A percentile compares a stretch with the other conserved stretches of the same genome.
Conservation (phyloP, 805 yeast species). For the Wickerhamomyces subpelliculosus region DNA sequence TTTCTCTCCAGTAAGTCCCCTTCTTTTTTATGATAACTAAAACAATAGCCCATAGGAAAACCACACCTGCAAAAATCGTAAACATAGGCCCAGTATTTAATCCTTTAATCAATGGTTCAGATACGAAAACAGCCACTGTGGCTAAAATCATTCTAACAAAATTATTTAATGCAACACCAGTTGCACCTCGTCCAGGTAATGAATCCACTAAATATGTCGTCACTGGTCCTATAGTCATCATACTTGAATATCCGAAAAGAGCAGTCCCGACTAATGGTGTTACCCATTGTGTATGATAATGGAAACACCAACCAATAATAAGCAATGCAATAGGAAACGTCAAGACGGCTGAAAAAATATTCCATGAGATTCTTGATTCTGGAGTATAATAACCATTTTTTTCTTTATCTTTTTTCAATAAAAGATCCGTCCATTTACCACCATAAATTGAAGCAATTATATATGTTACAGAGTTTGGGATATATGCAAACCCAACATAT, state of each 20-base stretch:
- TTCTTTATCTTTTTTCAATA: conserved; percentile 44
- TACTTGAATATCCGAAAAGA: conserved; percentile 72
- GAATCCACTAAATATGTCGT: conserved; percentile 79
- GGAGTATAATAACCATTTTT: conserved; percentile 66
- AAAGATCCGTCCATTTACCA: conserved; percentile 70
- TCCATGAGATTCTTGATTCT: conserved; percentile 73
- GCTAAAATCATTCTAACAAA: conserved; percentile 68
- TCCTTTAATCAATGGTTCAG: conserved; percentile 62
- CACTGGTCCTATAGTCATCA: conserved; percentile 78
- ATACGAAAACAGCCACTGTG: conserved; percentile 66
- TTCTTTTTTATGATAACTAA: conserved; percentile 42
- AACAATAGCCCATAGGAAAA: conserved; percentile 34
- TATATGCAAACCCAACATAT: conserved; percentile 66
- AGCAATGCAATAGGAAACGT: conserved; percentile 59
- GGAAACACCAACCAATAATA: conserved; percentile 79
- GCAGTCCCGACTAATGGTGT: conserved; percentile 79
- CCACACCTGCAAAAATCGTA: conserved; percentile 57
- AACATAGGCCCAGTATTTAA: conserved; percentile 68
- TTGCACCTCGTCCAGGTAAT: conserved; percentile 82
- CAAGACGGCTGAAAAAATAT: conserved; percentile 58
- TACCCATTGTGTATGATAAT: conserved; percentile 63
- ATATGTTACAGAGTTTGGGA: conserved; percentile 79
- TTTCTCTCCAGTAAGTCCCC: conserved; percentile 60
- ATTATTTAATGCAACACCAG: conserved; percentile 81
- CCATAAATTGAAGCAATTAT: conserved; percentile 71